Evolutionary conservation across 495 filamentous ascomycete genomes (phyloP).

Genomic region (Penicillium cinerascens): DNA sequence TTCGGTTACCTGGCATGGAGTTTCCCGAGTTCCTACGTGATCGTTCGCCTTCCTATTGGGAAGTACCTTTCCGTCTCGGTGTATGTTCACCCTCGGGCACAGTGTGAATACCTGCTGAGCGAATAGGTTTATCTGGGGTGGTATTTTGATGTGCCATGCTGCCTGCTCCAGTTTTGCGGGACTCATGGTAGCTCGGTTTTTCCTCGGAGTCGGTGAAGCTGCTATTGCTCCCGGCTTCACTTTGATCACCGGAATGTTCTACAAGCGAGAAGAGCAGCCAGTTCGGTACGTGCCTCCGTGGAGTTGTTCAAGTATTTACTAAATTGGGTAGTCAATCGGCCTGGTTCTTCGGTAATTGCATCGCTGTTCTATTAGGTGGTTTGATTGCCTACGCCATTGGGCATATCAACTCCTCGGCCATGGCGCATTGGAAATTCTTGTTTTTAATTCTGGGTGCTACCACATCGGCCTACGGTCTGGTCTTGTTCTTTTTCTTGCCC

Average conservation of each 20-base stretch:
- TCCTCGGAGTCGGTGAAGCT: conserved; percentile 56
- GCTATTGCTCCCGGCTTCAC: conserved; percentile 32
- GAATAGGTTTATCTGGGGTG: conserved; percentile 37
- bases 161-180: conserved; percentile 49
- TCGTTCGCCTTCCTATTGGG: conserved; percentile 54
- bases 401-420: conserved; percentile 31
- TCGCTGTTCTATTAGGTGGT: conserved; percentile 58
- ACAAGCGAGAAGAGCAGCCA: conserved; percentile 47
- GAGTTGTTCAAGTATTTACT: background rate
- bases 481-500: conserved; percentile 50
- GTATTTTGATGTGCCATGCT: conserved; percentile 36
- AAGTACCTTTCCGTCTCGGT: conserved; percentile 44
- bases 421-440: conserved; percentile 47
- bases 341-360: conserved; percentile 59
- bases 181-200: conserved; percentile 49
- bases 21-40: conserved; percentile 50
- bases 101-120: background rate
- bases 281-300: conserved; percentile 32
- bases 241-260: conserved; percentile 52
- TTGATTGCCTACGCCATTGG: conserved; percentile 57
- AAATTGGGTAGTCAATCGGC: conserved; percentile 20
- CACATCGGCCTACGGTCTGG: conserved; percentile 48
- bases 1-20: conserved; percentile 52
- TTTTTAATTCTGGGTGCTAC: conserved; percentile 58
- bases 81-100: conserved; percentile 13